Evolutionary conservation across 2,329 filamentous ascomycete genomes (phyloP), one percentile per base, ranked within the genome.

Genomic region (Stagonosporopsis rhizophila): DNA sequence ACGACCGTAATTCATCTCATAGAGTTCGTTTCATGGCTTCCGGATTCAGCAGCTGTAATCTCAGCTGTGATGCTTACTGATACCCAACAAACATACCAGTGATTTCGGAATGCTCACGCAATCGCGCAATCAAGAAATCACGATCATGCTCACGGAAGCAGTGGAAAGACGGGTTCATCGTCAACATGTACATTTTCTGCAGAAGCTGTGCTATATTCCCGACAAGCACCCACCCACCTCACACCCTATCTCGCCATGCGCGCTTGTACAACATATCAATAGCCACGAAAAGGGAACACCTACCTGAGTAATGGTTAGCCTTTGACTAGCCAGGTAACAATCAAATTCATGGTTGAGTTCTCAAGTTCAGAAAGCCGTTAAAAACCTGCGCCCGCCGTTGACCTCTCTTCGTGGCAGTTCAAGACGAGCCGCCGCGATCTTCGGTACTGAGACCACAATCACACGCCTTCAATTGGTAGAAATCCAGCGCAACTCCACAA

Each of bases 401-500:
- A 85, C 83, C 79, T 74, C 77, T 73, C 69, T 74, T 66, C 72
- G 70, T 68, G 63, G 72, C 71, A 76, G 72, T 78, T 83, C 75
- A 77, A 75, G 68, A 77, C 75, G 75, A 68, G 70, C 65, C 63
- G 56, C 59, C 55, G 54, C 63, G 58, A 67, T 67, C 69, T 65
- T 71, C 58, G 59, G 71, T 74, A 68, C 74, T 60, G 84, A 85
- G 83, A 90, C 88, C 87, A 79, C 79, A 77, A 79, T 78, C 70
- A 77, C 68, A 70, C 69, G 74, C 75, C 73, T 79, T 85, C 49
- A 58, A 28, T 64, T 64, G 64, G 64, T 71, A 62, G 72, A 62
- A 63, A 66, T 69, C 66, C 71, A 71, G 67, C 74, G 74, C 79
- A 85, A 89, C 89, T 90, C 86, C 88, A 91, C 89, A 88, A 90